Percentiles rank a stretch among this genome's conserved stretches.
Conservation (phyloP, 2,329 filamentous ascomycete genomes). For the Ophiosphaerella narmari region DNA sequence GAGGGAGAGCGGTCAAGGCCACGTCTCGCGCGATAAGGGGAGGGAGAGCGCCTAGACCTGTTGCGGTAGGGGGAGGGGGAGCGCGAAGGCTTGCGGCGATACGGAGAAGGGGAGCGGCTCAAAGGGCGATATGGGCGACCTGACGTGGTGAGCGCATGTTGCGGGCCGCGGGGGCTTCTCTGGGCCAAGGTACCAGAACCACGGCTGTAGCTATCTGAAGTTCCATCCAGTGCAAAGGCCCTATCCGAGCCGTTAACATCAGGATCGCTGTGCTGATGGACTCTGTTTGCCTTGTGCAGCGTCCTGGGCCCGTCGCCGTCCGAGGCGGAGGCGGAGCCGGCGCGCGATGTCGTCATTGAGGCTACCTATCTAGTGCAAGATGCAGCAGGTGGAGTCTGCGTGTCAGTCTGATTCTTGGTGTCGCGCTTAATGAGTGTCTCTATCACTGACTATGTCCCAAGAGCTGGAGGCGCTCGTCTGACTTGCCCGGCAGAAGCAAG, state of each 20-base stretch:
- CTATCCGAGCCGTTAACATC: conserved; percentile 43
- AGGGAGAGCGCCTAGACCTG: conserved; percentile 30
- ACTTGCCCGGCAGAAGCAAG: conserved; percentile 25
- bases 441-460: conserved; percentile 45
- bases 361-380: conserved; percentile 12
- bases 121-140: conserved; percentile 23
- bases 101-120: conserved; percentile 39
- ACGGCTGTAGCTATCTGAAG: conserved; percentile 20
- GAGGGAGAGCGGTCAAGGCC: conserved; percentile 32
- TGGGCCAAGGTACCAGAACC: conserved; percentile 10
- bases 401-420: conserved; percentile 40
- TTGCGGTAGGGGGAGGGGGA: conserved; percentile 39
- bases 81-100: conserved; percentile 31
- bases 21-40: conserved; percentile 33
- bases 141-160: conserved; percentile 4
- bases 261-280: conserved; percentile 32
- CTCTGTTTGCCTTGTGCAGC: conserved; percentile 43
- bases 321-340: conserved; percentile 35
- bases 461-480: conserved; percentile 26
- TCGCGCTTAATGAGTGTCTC: conserved; percentile 32
- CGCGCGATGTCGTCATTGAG: conserved; percentile 30
- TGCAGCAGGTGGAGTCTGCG: conserved; percentile 17
- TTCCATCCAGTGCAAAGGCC: conserved; percentile 35
- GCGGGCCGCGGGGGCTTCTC: not conserved
- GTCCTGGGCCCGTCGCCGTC: conserved; percentile 36